Evolutionary conservation across 129 eudicot species (phyloP).

Genomic region (Tagetes erecta): DNA sequence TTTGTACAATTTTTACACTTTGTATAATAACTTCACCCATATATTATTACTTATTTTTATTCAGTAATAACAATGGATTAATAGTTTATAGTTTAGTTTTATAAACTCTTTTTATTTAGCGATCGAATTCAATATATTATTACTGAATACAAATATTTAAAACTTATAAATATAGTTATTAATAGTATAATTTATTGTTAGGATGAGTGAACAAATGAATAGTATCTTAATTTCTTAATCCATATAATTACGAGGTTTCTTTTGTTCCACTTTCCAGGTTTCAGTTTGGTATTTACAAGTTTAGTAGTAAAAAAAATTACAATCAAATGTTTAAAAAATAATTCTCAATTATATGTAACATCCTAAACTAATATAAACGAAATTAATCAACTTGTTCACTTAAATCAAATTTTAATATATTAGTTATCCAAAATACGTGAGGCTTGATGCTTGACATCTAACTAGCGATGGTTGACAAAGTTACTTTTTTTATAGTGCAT

Average conservation of each 20-base stretch:
- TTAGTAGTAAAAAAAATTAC: not conserved
- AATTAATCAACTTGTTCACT: not conserved
- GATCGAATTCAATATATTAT: not conserved
- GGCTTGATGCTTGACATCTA: constrained; percentile 20
- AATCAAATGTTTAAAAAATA: not conserved
- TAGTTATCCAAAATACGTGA: not conserved
- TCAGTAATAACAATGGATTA: too few species aligned
- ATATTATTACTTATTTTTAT: too few species aligned
- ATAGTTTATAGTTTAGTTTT: not conserved
- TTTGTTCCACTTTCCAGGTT: too few species aligned
- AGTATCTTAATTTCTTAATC: not conserved
- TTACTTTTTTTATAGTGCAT: constrained; percentile 24
- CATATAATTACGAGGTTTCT: not conserved
- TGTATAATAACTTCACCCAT: too few species aligned
- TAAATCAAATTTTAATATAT: not conserved
- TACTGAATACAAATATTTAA: not conserved
- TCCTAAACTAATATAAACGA: not conserved
- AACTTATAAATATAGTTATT: too few species aligned
- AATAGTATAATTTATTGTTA: too few species aligned
- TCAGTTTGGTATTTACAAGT: not conserved
- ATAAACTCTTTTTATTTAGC: not conserved
- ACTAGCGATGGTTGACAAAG: constrained; percentile 26
- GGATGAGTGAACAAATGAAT: not conserved
- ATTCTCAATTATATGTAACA: not conserved
- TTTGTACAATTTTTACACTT: too few species aligned